Percentiles rank a stretch among this genome's conserved stretches.
These are phyloP conservation scores for Dryadomyces quercivorus DNA, from an alignment of 2,329 filamentous ascomycete genomes.

Conservation along the genomic window DNA sequence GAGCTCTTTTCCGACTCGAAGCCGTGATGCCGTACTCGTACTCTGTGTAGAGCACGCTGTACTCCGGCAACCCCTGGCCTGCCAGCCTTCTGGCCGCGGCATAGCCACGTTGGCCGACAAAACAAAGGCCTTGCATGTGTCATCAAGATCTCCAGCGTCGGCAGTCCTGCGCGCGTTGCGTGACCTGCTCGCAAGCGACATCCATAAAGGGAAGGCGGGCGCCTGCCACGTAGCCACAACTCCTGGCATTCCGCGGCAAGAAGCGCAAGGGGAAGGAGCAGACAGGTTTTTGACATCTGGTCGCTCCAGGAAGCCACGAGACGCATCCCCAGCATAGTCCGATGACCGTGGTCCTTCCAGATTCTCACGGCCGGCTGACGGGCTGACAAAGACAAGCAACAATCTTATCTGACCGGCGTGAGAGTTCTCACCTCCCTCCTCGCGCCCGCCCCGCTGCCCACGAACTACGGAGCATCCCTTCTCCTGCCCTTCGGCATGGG, in stretches of 20 bases:
- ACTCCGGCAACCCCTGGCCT: background rate
- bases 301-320: background rate
- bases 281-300: too few relatives aligned
- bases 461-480: background rate
- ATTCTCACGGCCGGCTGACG: background rate
- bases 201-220: background rate
- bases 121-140: too few relatives aligned
- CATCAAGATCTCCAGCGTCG: too few relatives aligned
- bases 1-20: background rate
- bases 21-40: too few relatives aligned
- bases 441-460: background rate
- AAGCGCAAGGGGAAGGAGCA: background rate
- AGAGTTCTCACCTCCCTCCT: background rate
- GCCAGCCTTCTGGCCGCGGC: too few relatives aligned
- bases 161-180: background rate
- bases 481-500: background rate
- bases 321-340: background rate
- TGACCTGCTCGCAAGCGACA: background rate
- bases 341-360: background rate
- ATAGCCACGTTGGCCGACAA: too few relatives aligned
- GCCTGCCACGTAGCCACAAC: background rate
- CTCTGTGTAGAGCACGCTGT: background rate
- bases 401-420: background rate
- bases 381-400: background rate
- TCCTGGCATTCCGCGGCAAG: background rate